A percentile compares a stretch with the other conserved stretches of the same genome.
Conservation (phyloP, 805 yeast species). For the Starmerella stigmatis region DNA sequence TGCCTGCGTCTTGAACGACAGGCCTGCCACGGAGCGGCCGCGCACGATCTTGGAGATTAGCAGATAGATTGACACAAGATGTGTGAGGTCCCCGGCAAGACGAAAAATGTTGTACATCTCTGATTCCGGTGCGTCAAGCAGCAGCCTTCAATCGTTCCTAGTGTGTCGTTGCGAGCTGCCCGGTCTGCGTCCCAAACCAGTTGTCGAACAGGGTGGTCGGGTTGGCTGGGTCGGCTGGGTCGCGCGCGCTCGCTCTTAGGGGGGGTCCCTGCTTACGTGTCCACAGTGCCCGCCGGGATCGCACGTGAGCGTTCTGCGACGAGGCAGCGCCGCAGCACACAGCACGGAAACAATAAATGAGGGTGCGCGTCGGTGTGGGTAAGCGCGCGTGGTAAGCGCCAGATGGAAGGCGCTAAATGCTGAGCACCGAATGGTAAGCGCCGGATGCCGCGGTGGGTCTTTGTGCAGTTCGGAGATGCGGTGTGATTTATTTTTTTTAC, state of each 20-base stretch:
- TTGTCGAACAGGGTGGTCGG: neutral
- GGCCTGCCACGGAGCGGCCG: slow-evolving; percentile 63
- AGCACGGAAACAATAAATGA: neutral
- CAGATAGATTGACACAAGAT: slow-evolving; percentile 66
- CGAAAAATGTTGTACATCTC: slow-evolving; percentile 26
- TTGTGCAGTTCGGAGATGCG: too few species aligned
- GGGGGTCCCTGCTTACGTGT: too few species aligned
- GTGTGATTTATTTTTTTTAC: too few species aligned
- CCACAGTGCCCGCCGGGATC: too few species aligned
- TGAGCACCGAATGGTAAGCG: too few species aligned
- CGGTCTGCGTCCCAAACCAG: neutral
- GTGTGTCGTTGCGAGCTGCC: neutral
- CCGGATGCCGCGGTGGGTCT: too few species aligned
- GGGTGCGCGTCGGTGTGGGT: too few species aligned
- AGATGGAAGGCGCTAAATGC: too few species aligned
- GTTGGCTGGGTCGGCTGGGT: too few species aligned
- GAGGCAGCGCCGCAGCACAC: neutral
- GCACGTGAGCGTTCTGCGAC: too few species aligned
- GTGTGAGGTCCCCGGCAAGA: slow-evolving; percentile 64
- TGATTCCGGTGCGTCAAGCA: neutral
- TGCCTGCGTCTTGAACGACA: slow-evolving; percentile 79
- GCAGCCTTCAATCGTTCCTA: neutral
- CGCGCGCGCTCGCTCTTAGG: too few species aligned
- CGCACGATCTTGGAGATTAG: slow-evolving; percentile 58
- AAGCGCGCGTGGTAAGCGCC: too few species aligned